A percentile compares a stretch with the other conserved stretches of the same genome.
Conservation (phyloP, 1,139 yeast species). For the Geotrichum australiense region DNA sequence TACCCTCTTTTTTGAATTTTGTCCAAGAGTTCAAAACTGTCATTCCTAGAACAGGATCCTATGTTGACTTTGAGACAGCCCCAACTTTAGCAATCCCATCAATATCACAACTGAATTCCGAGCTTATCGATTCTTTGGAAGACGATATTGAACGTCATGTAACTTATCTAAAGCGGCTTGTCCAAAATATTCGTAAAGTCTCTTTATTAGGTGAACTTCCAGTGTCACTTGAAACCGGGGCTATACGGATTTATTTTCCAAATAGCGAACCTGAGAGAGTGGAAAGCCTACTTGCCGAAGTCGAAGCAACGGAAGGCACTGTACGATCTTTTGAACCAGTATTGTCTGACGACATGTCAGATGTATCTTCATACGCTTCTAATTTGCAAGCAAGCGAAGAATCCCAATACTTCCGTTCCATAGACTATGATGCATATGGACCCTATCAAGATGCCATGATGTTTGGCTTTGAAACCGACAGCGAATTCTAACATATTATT, state of each 20-base stretch:
- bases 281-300: constrained; percentile 28
- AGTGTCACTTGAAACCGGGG: constrained; percentile 29
- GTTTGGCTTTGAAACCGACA: no score
- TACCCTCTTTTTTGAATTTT: constrained; percentile 12
- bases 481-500: no score
- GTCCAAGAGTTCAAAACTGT: constrained; percentile 12
- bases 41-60: constrained; percentile 19
- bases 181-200: constrained; percentile 29
- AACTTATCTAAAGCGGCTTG: constrained; percentile 24
- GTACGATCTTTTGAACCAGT: constrained; percentile 17
- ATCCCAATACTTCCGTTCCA: constrained; percentile 4
- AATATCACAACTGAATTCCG: constrained; percentile 27
- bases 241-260: constrained; percentile 35
- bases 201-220: constrained; percentile 36
- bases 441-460: no score
- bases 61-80: constrained; percentile 33
- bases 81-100: constrained; percentile 29
- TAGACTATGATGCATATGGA: not conserved
- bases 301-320: constrained; percentile 31
- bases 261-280: constrained; percentile 33
- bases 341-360: constrained; percentile 15
- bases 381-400: constrained; percentile 11
- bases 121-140: constrained; percentile 21
- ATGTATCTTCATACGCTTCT: constrained; percentile 8
- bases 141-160: constrained; percentile 27